Evolutionary conservation across 1,139 yeast species (phyloP).

Genomic region (Zygotorulaspora mrakii): DNA sequence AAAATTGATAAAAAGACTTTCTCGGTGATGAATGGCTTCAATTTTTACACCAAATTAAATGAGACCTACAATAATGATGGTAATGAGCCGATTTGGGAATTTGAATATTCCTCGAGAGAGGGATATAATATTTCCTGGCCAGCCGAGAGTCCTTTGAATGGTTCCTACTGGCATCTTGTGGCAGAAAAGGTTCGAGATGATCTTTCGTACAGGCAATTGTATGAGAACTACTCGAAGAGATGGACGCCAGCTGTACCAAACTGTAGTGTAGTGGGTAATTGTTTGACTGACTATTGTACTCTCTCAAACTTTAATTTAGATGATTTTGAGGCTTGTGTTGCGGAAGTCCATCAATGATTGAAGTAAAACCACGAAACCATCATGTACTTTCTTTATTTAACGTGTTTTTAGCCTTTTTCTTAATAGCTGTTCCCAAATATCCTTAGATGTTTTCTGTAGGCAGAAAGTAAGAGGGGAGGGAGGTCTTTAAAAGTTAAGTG

Average conservation of each 20-base stretch:
- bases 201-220: constrained; percentile 45
- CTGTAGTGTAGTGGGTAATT: constrained; percentile 43
- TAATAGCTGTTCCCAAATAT: too few species aligned
- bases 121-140: constrained; percentile 54
- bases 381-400: too few species aligned
- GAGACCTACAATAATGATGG: constrained; percentile 49
- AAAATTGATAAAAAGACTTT: constrained; percentile 62
- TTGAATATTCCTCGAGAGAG: constrained; percentile 53
- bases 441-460: too few species aligned
- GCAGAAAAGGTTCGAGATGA: constrained; percentile 38
- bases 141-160: constrained; percentile 49
- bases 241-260: constrained; percentile 49
- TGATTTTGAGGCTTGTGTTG: constrained; percentile 30
- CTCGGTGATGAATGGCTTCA: constrained; percentile 56
- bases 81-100: constrained; percentile 53
- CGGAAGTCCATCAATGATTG: too few species aligned
- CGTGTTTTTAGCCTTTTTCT: too few species aligned
- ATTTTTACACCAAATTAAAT: constrained; percentile 52
- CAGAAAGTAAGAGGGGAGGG: too few species aligned
- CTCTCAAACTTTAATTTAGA: constrained; percentile 38
- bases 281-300: constrained; percentile 46
- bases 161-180: constrained; percentile 53
- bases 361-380: too few species aligned
- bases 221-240: constrained; percentile 48
- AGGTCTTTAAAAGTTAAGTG: too few species aligned